Evolutionary conservation across 306 rosid species (phyloP).

Genomic region (Leucaena leucocephala): DNA sequence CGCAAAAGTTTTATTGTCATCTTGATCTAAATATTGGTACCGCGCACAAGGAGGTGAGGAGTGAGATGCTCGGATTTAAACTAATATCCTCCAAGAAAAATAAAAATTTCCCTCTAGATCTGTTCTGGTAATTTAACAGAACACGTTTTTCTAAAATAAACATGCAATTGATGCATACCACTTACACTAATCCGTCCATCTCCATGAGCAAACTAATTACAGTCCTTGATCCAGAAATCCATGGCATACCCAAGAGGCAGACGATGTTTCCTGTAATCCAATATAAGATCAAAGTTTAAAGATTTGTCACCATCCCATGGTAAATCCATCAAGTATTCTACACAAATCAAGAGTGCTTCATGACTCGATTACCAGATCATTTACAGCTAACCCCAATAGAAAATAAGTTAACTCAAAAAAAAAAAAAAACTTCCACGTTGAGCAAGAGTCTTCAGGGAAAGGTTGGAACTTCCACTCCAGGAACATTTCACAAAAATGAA

Average conservation of each 20-base stretch:
- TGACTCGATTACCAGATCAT: conserved; percentile 1
- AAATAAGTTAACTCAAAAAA: neutral
- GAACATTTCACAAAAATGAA: neutral
- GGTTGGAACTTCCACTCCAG: neutral
- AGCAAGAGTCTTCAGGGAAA: neutral
- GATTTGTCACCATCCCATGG: neutral
- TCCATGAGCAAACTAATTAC: conserved; percentile 1
- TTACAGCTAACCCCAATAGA: neutral
- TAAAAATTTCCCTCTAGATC: neutral
- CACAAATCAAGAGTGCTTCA: conserved; percentile 10
- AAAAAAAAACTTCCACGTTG: neutral
- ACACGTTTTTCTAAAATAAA: conserved; percentile 1
- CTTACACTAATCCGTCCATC: neutral
- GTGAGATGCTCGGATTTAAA: neutral
- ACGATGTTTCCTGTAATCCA: neutral
- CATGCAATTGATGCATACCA: neutral
- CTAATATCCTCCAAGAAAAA: conserved; percentile 9
- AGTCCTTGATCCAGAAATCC: neutral
- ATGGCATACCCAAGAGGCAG: neutral
- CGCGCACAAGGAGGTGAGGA: neutral
- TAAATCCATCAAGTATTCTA: neutral
- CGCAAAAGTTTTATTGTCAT: conserved; percentile 1
- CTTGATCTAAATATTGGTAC: neutral
- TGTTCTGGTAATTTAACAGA: neutral
- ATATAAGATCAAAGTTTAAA: neutral